Percentiles rank a stretch among this genome's conserved stretches.
phyloP scores from a whole-genome alignment of 352 stramenopile genomes.

The Phytopythium helicoides region DNA sequence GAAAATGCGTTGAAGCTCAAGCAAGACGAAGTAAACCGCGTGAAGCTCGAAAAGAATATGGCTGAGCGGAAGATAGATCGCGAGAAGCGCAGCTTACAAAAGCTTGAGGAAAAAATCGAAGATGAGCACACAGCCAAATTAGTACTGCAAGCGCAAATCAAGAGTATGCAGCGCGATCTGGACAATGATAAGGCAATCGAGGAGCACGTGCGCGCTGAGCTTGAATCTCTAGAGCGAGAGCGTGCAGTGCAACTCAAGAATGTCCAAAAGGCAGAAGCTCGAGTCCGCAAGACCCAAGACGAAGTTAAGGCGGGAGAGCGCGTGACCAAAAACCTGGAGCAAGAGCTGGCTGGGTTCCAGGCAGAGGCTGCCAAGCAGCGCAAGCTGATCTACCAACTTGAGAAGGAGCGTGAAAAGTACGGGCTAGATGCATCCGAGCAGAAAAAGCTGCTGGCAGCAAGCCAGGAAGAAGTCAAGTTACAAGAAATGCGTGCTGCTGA shows the following conservation, averaged over 20 bases:
- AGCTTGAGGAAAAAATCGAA: constrained; percentile 91
- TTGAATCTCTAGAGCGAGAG: constrained; percentile 86
- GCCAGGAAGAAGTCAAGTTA: constrained; percentile 78
- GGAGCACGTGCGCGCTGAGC: constrained; percentile 66
- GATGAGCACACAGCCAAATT: constrained; percentile 85
- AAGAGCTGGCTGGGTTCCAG: constrained; percentile 83
- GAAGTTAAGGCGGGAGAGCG: constrained; percentile 92
- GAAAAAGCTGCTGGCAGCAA: constrained; percentile 78
- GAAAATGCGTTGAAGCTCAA: constrained; percentile 86
- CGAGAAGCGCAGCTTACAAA: constrained; percentile 80
- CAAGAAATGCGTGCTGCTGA: constrained; percentile 83
- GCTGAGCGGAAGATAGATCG: constrained; percentile 90
- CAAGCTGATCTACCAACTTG: constrained; percentile 90
- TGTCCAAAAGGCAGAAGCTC: constrained; percentile 80
- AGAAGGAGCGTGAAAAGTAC: constrained; percentile 93
- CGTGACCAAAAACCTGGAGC: constrained; percentile 84
- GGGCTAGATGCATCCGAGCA: constrained; percentile 86
- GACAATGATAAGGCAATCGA: constrained; percentile 80
- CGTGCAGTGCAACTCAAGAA: constrained; percentile 85
- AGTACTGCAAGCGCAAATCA: constrained; percentile 80
- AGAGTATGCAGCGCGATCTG: constrained; percentile 78
- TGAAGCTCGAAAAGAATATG: constrained; percentile 88
- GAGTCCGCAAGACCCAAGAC: constrained; percentile 83
- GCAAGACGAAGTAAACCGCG: constrained; percentile 79
- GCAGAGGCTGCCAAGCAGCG: constrained; percentile 84